These are phyloP conservation scores for Sambucus nigra DNA, from an alignment of 129 eudicot genomes.

Conservation along the genomic window DNA sequence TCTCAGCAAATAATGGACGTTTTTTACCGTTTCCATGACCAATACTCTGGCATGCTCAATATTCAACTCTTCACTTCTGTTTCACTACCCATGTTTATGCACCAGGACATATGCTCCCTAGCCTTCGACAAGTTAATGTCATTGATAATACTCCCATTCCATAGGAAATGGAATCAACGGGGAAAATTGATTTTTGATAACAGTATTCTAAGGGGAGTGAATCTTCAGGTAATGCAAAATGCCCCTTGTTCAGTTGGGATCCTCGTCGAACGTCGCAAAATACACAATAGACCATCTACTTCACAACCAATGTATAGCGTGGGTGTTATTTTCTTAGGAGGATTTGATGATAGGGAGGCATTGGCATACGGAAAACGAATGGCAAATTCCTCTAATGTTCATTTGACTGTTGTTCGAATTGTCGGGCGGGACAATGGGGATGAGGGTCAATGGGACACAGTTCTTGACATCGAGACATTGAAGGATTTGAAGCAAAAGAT, in stretches of 20 bases:
- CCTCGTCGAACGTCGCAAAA: slow-evolving; percentile 22
- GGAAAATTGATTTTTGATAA: slow-evolving; percentile 25
- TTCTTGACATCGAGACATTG: neutral
- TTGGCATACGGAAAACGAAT: neutral
- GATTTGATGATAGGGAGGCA: neutral
- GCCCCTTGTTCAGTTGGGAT: slow-evolving; percentile 37
- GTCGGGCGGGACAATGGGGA: neutral
- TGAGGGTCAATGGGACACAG: neutral
- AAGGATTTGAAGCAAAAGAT: slow-evolving; percentile 17
- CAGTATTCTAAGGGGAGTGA: slow-evolving; percentile 15
- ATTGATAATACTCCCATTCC: slow-evolving; percentile 39
- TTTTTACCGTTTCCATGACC: slow-evolving; percentile 11
- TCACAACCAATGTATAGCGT: neutral
- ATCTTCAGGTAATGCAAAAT: slow-evolving; percentile 17
- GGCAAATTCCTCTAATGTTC: neutral
- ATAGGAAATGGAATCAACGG: slow-evolving; percentile 33
- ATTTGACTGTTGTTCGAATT: neutral
- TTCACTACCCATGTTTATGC: slow-evolving; percentile 34
- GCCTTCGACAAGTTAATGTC: slow-evolving; percentile 39
- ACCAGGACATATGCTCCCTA: slow-evolving; percentile 34
- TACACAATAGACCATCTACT: neutral
- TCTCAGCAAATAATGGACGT: slow-evolving; percentile 29
- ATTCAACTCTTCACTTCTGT: slow-evolving; percentile 29
- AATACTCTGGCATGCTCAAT: neutral
- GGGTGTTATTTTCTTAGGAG: neutral